These are phyloP conservation scores for Rosa multiflora DNA, from an alignment of 306 rosid genomes.

Conservation along the genomic window DNA sequence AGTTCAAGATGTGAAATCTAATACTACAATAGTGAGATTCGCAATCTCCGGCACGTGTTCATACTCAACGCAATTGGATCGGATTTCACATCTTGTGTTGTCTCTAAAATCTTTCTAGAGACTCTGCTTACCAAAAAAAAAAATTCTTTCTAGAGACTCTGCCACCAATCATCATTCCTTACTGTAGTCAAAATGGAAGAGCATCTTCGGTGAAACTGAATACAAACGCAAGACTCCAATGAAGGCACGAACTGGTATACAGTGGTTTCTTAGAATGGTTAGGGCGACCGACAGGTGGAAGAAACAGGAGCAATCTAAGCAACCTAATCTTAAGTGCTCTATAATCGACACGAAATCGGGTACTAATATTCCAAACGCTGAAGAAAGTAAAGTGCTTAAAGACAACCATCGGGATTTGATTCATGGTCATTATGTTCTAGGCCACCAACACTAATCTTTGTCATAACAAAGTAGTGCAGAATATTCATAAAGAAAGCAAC, in stretches of 20 bases:
- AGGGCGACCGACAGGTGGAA: not conserved
- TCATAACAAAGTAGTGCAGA: not conserved
- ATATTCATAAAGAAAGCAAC: not conserved
- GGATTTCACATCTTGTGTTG: not conserved
- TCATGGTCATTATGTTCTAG: not conserved
- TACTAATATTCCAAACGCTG: not conserved
- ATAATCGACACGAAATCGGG: not conserved
- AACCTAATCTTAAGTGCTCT: not conserved
- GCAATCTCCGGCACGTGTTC: no score
- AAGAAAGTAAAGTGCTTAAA: not conserved
- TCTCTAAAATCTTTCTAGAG: not conserved
- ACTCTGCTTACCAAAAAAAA: not conserved
- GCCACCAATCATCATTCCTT: not conserved
- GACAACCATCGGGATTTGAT: not conserved
- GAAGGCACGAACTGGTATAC: not conserved
- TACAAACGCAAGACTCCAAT: not conserved
- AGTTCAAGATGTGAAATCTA: no score
- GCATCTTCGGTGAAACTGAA: not conserved
- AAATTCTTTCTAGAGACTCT: no score
- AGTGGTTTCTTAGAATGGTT: not conserved
- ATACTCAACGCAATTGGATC: no score
- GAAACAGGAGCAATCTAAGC: not conserved
- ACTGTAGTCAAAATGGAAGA: not conserved
- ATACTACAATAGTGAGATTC: no score
- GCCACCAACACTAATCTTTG: not conserved